Base-by-base conservation (phyloP, 257 asterid species). In the Rubia yunnanensis region DNA sequence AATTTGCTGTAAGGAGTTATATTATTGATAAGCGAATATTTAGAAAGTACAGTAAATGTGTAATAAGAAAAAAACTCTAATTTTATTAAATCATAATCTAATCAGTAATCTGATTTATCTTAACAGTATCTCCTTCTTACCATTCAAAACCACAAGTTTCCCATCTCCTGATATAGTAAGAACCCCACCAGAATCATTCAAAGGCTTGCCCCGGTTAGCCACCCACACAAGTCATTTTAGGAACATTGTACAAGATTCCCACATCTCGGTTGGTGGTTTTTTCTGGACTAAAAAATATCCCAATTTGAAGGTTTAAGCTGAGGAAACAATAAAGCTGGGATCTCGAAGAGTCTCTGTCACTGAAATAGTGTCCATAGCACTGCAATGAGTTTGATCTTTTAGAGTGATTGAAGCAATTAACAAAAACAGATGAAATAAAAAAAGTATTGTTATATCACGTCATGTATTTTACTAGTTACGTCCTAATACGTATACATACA, bases 181-280 rank as follows among this genome's bases (percentile, higher is more conserved):
- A 1, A 57, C 18, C 49, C 81, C 84, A 0, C 28, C 39, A 1
- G 78, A 53, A 59, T 82, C 81, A 28, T 41, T 56, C 44, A 84
- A 63, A 15, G 84, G 84, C 24, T 11, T 24, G 46, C 80, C 78
- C 8, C 83, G 78, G 63, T 84, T 84, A n/a, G 88, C 91, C 15
- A 82, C 83, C 91, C 91, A 84, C 7, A 77, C 52, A 63, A 20
- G 76, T n/a, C 5, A 0, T 6, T 38, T 32, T 17, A 36, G 54
- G 68, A 14, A 68, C 69, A 41, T 70, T 62, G 39, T 66, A 67
- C 78, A 80, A 69, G 48, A 83, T 66, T 26, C 83, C 87, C 50
- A 82, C 69, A 49, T 82, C 79, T 23, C 83, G 70, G n/a, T 82
- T 60, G 0, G 76, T 70, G 10, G 65, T 64, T 52, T 71, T 70